Conservation (phyloP, 257 asterid genomes). For the Capsicum pubescens region DNA sequence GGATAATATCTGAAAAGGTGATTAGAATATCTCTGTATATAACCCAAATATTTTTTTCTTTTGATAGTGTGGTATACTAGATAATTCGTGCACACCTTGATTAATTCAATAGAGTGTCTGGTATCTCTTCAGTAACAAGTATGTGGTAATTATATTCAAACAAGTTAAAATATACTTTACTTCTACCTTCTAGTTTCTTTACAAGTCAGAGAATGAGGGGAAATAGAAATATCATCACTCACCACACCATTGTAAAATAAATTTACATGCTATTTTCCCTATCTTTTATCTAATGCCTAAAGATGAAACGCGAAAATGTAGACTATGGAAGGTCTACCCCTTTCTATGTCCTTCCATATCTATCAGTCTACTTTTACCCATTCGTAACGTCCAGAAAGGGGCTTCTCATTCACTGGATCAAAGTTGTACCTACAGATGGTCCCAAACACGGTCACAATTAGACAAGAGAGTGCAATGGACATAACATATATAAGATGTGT, state of each 20-base stretch:
- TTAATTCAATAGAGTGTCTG: too few species aligned
- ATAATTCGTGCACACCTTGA: too few species aligned
- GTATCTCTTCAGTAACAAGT: too few species aligned
- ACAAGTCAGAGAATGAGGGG: slow-evolving; percentile 36
- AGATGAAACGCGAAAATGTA: slow-evolving; percentile 25
- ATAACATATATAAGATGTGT: neutral
- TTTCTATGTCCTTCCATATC: neutral
- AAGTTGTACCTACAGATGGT: slow-evolving; percentile 47
- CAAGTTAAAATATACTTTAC: too few species aligned
- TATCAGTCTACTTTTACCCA: slow-evolving; percentile 42
- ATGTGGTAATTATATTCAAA: too few species aligned
- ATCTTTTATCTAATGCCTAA: slow-evolving; percentile 29
- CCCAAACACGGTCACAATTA: neutral
- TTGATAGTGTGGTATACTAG: too few species aligned
- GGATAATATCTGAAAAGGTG: too few species aligned
- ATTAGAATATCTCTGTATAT: too few species aligned
- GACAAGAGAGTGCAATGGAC: neutral
- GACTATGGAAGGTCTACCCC: neutral
- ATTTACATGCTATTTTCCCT: too few species aligned
- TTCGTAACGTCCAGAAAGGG: slow-evolving; percentile 44
- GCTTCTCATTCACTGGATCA: slow-evolving; percentile 45
- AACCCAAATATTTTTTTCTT: too few species aligned
- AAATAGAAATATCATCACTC: slow-evolving; percentile 29
- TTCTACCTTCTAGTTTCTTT: slow-evolving; percentile 32
- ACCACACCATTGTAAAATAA: slow-evolving; percentile 32